These are phyloP conservation scores for Picochlorum sp. DNA, from an alignment of 139 green algal genomes.

Conservation along the genomic window DNA sequence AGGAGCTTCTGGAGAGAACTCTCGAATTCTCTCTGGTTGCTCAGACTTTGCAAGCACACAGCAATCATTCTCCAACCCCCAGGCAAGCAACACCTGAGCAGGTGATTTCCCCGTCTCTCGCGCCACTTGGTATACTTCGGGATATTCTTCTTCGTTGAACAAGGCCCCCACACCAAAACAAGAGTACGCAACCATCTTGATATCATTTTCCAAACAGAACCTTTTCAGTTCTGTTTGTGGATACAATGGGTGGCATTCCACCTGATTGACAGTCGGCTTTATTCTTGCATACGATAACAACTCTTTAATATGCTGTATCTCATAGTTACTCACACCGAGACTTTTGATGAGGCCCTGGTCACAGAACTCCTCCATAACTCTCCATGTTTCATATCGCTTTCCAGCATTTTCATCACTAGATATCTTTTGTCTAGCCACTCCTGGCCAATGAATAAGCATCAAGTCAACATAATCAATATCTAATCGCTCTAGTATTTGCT, in stretches of 20 bases:
- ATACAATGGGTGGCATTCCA: slow-evolving; percentile 3
- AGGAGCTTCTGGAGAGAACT: not conserved
- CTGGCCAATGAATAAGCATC: slow-evolving; percentile 72
- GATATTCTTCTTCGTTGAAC: not conserved
- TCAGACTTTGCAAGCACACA: slow-evolving; percentile 3
- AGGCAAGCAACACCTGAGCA: slow-evolving; percentile 4
- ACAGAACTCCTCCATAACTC: slow-evolving; percentile 33
- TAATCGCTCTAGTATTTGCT: slow-evolving; percentile 14
- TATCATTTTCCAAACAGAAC: slow-evolving; percentile 3
- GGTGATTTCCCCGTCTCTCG: not conserved
- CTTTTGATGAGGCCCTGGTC: not conserved
- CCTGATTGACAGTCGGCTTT: slow-evolving; percentile 9
- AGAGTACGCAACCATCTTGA: slow-evolving; percentile 9
- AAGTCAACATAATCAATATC: slow-evolving; percentile 37
- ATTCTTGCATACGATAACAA: slow-evolving; percentile 5
- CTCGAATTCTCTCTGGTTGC: not conserved
- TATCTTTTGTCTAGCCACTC: slow-evolving; percentile 20
- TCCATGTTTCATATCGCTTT: slow-evolving; percentile 55
- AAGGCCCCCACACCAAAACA: slow-evolving; percentile 1
- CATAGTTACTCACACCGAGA: slow-evolving; percentile 13
- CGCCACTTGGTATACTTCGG: not conserved
- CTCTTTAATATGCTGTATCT: slow-evolving; percentile 11
- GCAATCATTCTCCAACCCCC: slow-evolving; percentile 10
- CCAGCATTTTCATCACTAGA: slow-evolving; percentile 32
- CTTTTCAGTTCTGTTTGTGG: not conserved